Evolutionary conservation across 1,139 yeast genomes (phyloP), one percentile per base, ranked within the genome.

Genomic region (Sugiyamaella novakii): DNA sequence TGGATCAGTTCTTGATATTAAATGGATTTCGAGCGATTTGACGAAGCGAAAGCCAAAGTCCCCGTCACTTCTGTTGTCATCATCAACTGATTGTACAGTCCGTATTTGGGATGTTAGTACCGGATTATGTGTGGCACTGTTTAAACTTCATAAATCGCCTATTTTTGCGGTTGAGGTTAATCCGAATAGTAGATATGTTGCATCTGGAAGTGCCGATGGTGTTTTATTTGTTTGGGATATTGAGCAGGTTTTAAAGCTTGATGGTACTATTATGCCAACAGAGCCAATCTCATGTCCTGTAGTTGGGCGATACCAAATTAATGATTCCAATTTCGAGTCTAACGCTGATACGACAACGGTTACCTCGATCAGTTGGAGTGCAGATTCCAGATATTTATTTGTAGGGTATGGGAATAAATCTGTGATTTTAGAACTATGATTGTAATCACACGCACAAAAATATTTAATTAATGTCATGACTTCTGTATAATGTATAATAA

Each of bases 61-160:
- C n/a, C 34, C 50, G 15, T 41, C 56, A 5, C 45, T 55, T 21
- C 56, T 78, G 3, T 58, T 75, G n/a, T 71, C 77, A 8, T 71
- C 77, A 1, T 83, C 95, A 1, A 70, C 86, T 66, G 95, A 87
- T 56, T 91, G 95, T 1, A 71, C 83, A 0, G 68, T 84, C 1
- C 75, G 85, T 49, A 59, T 86, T 0, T 88, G 95, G 95, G 79
- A 84, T 56, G 72, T 78, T 1, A 59, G 68, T 12, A 65, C 64
- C 5, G 82, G 82, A 15, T 61, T 65, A 11, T 57, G 71, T 17
- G 52, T 77, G 4, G 72, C 70, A 8, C 60, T 71, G 8, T 62
- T 73, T 29, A 64, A 72, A 7, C 63, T 74, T 11, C 65, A 62
- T n/a, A 77, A 73, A 42, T 79, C 78, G 5, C 79, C 87, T 1